Base-by-base conservation (phyloP, 768 basidiomycete genomes). In the Boletellus ananas region DNA sequence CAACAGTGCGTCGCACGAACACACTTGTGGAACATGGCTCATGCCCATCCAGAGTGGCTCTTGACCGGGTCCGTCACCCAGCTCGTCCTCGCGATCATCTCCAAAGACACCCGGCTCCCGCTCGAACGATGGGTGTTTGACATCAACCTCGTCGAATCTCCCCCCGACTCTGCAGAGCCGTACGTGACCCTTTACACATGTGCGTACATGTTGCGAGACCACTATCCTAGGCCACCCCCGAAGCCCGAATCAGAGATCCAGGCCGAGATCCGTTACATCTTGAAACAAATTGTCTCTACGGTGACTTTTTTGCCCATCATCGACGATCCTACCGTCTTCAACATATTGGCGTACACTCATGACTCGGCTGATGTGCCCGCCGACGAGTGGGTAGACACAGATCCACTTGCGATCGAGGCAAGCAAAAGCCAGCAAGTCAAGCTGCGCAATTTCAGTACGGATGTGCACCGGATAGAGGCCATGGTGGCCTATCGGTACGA, bases 51-150 rank as follows among this genome's bases (percentile, higher is more conserved):
- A 98, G 95, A 92, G 59, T 99, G 96, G 96, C 81, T 99, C 35
- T 74, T 97, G 48, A 87, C 85, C 6, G 90, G 92, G 11, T 85
- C 90, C 11, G 91, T 99, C 36, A 94, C 91, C 6, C 90, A 97
- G 56, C 79, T 98, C 1, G 94, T 97, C 9, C 82, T 97, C 18
- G 94, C 90, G 23, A 95, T 99, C 70, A 91, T 98, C 54, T 91
- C 92, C 11, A 93, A 95, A 64, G 95, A 98, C 62, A 87, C 91
- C 9, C 79, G 91, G 33, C 83, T 86, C 45, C 87, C 94, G 9
- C 80, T 97, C 40, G 96, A 99, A 70, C 80, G 96, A 55, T 99
- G 96, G 96, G 94, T 97, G 42, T 98, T 99, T 67, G 94, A 98
- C 69, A 79, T 99, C 67, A 85, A 91, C 62, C 77, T 94, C 46